These are phyloP conservation scores for Alternaria dauci DNA, from an alignment of 2,329 filamentous ascomycete genomes.

Conservation along the genomic window DNA sequence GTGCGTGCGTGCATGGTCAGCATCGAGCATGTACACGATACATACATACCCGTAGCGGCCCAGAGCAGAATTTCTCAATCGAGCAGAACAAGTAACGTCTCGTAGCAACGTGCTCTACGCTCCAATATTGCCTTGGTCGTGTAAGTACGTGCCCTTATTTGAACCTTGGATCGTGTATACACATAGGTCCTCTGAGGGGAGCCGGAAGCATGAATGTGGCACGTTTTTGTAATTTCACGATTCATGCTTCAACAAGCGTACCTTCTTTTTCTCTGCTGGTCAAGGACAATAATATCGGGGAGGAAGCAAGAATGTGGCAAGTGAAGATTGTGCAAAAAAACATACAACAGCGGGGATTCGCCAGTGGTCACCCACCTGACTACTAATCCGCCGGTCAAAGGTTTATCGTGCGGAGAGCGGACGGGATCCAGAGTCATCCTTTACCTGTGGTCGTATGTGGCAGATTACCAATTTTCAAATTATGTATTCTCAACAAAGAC, in stretches of 20 bases:
- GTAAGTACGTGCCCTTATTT: background rate
- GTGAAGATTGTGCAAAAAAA: constrained; percentile 2
- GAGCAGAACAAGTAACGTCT: background rate
- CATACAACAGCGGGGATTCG: constrained; percentile 15
- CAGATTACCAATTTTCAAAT: background rate
- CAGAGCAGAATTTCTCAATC: background rate
- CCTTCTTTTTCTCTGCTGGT: background rate
- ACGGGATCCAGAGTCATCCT: constrained; percentile 15
- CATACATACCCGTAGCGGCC: constrained; percentile 3
- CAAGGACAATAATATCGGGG: background rate
- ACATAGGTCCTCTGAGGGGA: background rate
- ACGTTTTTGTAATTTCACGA: background rate
- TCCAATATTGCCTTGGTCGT: background rate
- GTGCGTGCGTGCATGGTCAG: background rate
- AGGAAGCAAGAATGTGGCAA: background rate
- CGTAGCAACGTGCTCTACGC: constrained; percentile 1
- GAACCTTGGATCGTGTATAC: background rate
- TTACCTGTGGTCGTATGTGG: constrained; percentile 24
- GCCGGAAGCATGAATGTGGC: constrained; percentile 1
- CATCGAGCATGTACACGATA: background rate
- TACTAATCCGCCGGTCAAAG: constrained; percentile 15
- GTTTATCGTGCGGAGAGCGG: constrained; percentile 17
- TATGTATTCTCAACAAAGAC: background rate
- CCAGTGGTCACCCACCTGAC: constrained; percentile 16
- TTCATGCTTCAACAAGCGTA: background rate